Base-by-base conservation (phyloP, 1,284 basidiomycete species). In the Leccinum cinnamomeum region DNA sequence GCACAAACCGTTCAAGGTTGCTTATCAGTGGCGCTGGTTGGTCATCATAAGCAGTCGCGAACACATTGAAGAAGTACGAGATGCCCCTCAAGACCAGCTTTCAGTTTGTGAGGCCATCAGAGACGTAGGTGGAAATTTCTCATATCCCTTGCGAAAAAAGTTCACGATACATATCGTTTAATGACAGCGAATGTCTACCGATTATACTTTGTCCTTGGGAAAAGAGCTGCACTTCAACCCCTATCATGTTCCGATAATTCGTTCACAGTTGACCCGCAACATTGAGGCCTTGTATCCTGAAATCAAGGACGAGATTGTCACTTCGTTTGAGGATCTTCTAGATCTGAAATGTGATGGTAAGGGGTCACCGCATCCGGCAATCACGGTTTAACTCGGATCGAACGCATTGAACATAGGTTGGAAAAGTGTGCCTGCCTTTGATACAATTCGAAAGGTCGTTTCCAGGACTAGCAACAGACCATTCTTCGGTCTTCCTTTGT, bases 31-130 rank as follows among this genome's bases (percentile, higher is more conserved):
- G 35, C 67, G 69, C 37, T 84, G 82, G 82, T 58, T 77, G 0
- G 74, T 84, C n/a, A 7, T 83, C 35, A 62, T 81, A 3, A 77
- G 69, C 53, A 76, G 74, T 10, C 71, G 68, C 0, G 68, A 76
- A 30, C 66, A 77, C 23, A 68, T 81, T 10, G 77, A 82, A 2
- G 82, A 85, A 44, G 35, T 84, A 6, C 69, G 72, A 8, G 77
- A 68, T 39, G 76, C 78, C 0, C 64, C 73, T 0, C 16, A 46
- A 46, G 44, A 20, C 44, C 44, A 20, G 18, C 18, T 46, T 46
- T 18, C 44, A 20, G 7, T 46, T 12, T 44, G 41, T n/a, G 41
- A 44, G 7, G 37, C 44, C 11, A 12, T 20, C 18, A 20, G 44
- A 20, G 44, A 46, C 14, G 44, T 46, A 39, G 37, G 37, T 39